Conservation (phyloP, 345 rosid species). For the Ricinus communis region DNA sequence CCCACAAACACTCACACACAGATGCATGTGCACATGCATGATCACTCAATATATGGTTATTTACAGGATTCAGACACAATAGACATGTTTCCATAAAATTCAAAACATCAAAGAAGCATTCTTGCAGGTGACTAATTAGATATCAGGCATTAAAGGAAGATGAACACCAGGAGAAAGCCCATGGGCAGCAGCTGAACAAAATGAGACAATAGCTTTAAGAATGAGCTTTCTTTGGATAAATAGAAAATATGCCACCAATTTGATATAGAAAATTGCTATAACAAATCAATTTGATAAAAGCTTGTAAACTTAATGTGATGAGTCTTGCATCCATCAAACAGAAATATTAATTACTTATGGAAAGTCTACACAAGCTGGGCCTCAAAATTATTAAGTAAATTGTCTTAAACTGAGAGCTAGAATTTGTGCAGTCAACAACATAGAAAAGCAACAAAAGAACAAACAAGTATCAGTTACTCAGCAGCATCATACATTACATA, state of each 20-base stretch:
- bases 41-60: too few relatives aligned
- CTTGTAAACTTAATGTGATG: background rate
- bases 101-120: background rate
- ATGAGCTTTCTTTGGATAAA: background rate
- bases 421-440: background rate
- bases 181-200: slow-evolving; percentile 2
- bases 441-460: background rate
- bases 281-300: too few relatives aligned
- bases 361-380: background rate
- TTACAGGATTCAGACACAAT: background rate
- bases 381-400: background rate
- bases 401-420: background rate
- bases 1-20: too few relatives aligned
- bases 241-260: background rate
- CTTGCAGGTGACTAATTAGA: background rate
- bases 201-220: background rate
- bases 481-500: background rate
- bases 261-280: too few relatives aligned
- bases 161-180: background rate
- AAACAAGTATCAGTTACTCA: background rate
- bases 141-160: background rate
- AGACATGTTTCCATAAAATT: too few relatives aligned
- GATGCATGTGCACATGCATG: too few relatives aligned
- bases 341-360: background rate
- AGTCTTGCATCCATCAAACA: background rate